Percentiles rank a stretch among this genome's conserved stretches.
These are phyloP conservation scores for Suhomyces yuchorum DNA, from an alignment of 1,139 yeast genomes.

Conservation along the genomic window DNA sequence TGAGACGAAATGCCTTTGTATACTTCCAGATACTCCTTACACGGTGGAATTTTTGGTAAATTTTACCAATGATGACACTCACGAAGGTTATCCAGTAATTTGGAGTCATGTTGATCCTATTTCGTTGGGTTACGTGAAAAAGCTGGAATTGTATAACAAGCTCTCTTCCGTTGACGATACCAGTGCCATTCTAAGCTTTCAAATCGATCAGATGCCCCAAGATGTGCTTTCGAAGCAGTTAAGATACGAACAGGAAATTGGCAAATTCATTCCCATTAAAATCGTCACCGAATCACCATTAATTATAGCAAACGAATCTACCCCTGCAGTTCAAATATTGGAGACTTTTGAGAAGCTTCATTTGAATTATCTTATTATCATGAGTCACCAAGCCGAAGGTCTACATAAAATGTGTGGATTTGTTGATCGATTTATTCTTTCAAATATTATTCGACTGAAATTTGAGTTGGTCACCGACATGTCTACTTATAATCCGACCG, in stretches of 20 bases:
- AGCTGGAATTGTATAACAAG: constrained; percentile 26
- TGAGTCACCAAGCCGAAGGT: constrained; percentile 21
- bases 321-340: constrained; percentile 39
- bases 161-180: constrained; percentile 18
- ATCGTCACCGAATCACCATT: constrained; percentile 81
- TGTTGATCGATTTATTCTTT: constrained; percentile 42
- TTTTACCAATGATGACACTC: constrained; percentile 34
- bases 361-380: constrained; percentile 38
- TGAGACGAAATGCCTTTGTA: constrained; percentile 30
- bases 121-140: constrained; percentile 40
- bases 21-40: constrained; percentile 33
- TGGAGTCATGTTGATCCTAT: constrained; percentile 29
- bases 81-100: constrained; percentile 49
- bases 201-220: constrained; percentile 23
- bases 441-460: constrained; percentile 33
- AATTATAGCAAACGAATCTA: constrained; percentile 50
- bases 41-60: constrained; percentile 23
- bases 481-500: constrained; percentile 12
- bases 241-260: constrained; percentile 26
- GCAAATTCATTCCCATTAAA: constrained; percentile 40
- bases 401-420: constrained; percentile 38
- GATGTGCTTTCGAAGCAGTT: constrained; percentile 29
- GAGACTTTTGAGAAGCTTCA: constrained; percentile 47
- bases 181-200: constrained; percentile 26
- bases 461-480: constrained; percentile 28